These are phyloP conservation scores for Clitopilus hobsonii DNA, from an alignment of 768 basidiomycete genomes.

Conservation along the genomic window DNA sequence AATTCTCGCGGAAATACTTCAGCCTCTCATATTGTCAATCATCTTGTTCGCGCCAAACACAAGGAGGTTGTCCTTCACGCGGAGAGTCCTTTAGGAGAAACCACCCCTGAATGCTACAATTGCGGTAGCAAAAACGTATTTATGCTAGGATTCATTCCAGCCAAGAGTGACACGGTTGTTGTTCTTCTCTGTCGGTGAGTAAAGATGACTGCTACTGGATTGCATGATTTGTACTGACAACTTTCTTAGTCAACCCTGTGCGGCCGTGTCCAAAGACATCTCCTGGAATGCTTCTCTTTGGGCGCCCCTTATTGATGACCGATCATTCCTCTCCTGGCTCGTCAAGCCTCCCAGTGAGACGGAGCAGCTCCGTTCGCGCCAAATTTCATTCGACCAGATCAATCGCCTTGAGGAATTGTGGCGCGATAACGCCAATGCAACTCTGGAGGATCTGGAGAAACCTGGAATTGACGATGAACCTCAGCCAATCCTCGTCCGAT, in stretches of 20 bases:
- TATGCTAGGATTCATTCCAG: slow-evolving; percentile 98
- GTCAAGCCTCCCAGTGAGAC: slow-evolving; percentile 96
- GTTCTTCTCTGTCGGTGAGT: slow-evolving; percentile 92
- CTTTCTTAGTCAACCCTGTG: slow-evolving; percentile 86
- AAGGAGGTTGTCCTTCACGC: slow-evolving; percentile 97
- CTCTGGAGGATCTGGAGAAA: slow-evolving; percentile 94
- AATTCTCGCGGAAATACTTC: slow-evolving; percentile 98
- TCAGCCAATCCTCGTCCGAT: slow-evolving; percentile 82
- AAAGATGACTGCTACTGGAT: slow-evolving; percentile 2
- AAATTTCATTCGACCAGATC: slow-evolving; percentile 96
- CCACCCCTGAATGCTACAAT: slow-evolving; percentile 97
- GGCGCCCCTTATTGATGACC: slow-evolving; percentile 98
- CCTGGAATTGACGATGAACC: slow-evolving; percentile 98
- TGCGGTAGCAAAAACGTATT: slow-evolving; percentile 99
- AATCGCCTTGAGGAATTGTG: slow-evolving; percentile 96
- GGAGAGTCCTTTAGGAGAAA: slow-evolving; percentile 94
- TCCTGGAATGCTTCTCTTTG: slow-evolving; percentile 98
- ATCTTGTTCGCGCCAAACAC: slow-evolving; percentile 98
- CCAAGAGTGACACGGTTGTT: slow-evolving; percentile 98
- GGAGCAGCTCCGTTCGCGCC: slow-evolving; percentile 92
- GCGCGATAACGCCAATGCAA: slow-evolving; percentile 94
- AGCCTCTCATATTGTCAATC: slow-evolving; percentile 98
- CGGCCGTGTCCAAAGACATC: slow-evolving; percentile 94
- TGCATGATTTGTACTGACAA: slow-evolving; percentile 2
- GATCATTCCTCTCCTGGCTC: slow-evolving; percentile 98